phyloP scores from a whole-genome alignment of 108 stramenopile species.

The Epithemia pelagica region DNA sequence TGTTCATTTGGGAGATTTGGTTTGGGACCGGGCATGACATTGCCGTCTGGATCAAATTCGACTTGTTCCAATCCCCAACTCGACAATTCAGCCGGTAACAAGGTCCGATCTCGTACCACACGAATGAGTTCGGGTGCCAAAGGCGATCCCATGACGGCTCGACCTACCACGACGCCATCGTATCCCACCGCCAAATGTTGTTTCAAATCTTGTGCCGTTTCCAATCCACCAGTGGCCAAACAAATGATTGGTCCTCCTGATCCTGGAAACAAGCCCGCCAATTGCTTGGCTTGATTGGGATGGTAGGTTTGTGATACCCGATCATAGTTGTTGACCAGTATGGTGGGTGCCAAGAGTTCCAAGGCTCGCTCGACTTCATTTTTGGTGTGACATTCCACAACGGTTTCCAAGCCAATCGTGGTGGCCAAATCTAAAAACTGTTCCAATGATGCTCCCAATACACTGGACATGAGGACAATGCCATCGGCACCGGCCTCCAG shows the following conservation, averaged over 20 bases:
- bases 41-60: constrained; percentile 79
- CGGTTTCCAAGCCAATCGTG: constrained; percentile 78
- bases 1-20: constrained; percentile 23
- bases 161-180: constrained; percentile 83
- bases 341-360: constrained; percentile 70
- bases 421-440: constrained; percentile 84
- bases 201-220: constrained; percentile 74
- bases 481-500: constrained; percentile 87
- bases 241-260: constrained; percentile 77
- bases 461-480: constrained; percentile 68
- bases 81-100: constrained; percentile 80
- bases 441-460: constrained; percentile 73
- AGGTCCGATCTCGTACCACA: constrained; percentile 72
- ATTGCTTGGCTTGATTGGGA: constrained; percentile 72
- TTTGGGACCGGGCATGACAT: constrained; percentile 61
- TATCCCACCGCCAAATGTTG: constrained; percentile 79
- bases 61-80: constrained; percentile 80
- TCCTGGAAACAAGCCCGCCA: constrained; percentile 84
- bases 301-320: constrained; percentile 51
- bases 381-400: constrained; percentile 85
- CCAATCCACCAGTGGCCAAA: constrained; percentile 75
- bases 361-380: constrained; percentile 82
- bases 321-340: constrained; percentile 83
- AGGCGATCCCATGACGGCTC: constrained; percentile 75
- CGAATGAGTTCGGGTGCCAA: constrained; percentile 83